Evolutionary conservation across 1,284 basidiomycete species (phyloP), one percentile per base, ranked within the genome.

Genomic region (Microbotryum violaceum): DNA sequence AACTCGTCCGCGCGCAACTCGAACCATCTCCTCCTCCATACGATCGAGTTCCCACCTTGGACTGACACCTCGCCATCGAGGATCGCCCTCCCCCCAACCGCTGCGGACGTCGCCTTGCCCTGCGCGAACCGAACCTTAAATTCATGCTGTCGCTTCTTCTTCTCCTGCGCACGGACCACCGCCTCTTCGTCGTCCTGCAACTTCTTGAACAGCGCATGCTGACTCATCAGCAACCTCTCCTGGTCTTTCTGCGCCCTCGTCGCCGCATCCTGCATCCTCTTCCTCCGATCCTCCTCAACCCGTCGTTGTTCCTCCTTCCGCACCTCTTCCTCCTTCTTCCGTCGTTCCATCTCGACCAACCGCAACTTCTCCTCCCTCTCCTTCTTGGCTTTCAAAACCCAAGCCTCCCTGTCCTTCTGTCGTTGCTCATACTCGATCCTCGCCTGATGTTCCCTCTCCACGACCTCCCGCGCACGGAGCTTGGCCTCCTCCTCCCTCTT

Each of bases 11-110:
- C 20, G 10, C 8, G 20, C 50, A 52, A 31, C 25, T 52, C 50
- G 50, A 52, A 52, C 50, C 50, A 52, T 31, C 50, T 52, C 16
- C 50, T 25, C 20, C 33, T 52, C 50, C 50, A 52, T 12, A 52
- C 33, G 50, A 52, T 52, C 50, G 50, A 52, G 20, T 52, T 52
- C n/a, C 50, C 50, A 18, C 50, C 50, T 29, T 52, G 50, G 23
- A 52, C 50, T 3, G 50, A 52, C 25, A 52, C 50, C 25, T 29
- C 25, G 23, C 50, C 50, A 23, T n/a, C 10, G 23, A 52, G 50
- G 14, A 42, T 42, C 16, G 37, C 37, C 12, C 6, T 31, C 31
- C 37, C 37, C 37, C 37, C 37, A 42, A 9, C 12, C 37, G 16
- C 14, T 42, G 14, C 16, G 16, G 37, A 42, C 14, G 37, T 42